Conservation (phyloP, 2,329 filamentous ascomycete species). For the Seiridium unicorne region DNA sequence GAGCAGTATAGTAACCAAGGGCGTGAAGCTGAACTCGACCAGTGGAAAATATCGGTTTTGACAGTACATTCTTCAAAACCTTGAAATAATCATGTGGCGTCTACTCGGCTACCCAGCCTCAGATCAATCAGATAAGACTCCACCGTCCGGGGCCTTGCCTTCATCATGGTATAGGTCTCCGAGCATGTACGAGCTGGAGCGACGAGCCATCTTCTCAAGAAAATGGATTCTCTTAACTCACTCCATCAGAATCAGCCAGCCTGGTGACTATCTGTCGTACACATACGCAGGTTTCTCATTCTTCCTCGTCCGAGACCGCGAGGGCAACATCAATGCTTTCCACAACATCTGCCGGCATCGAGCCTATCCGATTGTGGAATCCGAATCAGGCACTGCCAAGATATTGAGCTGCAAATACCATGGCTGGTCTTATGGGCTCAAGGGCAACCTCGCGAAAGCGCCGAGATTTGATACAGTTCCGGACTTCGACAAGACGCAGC, state of each 20-base stretch:
- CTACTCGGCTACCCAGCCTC: background rate
- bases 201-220: constrained; percentile 40
- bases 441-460: constrained; percentile 58
- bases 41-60: background rate
- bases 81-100: background rate
- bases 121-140: constrained; percentile 1
- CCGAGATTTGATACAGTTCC: constrained; percentile 55
- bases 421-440: constrained; percentile 60
- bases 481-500: constrained; percentile 55
- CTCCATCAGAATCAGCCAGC: constrained; percentile 35
- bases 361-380: constrained; percentile 56
- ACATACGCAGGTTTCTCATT: constrained; percentile 56
- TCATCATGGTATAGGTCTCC: constrained; percentile 41
- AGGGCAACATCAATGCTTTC: constrained; percentile 55
- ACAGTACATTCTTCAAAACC: background rate
- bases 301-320: constrained; percentile 48
- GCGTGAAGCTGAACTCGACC: background rate
- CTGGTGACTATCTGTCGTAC: constrained; percentile 57
- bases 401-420: constrained; percentile 61
- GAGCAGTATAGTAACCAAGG: background rate
- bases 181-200: constrained; percentile 43
- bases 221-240: constrained; percentile 37
- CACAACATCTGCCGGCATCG: constrained; percentile 64
- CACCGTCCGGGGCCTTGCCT: constrained; percentile 28
- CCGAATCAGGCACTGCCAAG: constrained; percentile 46